These are phyloP conservation scores for Tausonia pullulans DNA, from an alignment of 1,284 basidiomycete genomes.

Conservation along the genomic window DNA sequence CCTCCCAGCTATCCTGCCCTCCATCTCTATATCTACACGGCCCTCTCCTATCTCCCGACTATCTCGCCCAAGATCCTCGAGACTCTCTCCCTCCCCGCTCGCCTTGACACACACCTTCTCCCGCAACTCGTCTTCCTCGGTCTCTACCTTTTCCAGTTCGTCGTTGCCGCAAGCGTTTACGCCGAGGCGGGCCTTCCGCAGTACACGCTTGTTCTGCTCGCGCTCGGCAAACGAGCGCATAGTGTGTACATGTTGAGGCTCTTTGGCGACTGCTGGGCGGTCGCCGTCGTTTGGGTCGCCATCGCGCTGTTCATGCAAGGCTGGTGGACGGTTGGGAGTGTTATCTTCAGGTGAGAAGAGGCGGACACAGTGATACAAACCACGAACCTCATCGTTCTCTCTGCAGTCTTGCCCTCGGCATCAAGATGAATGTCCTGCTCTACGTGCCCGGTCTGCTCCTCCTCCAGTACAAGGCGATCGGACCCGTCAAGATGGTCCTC, in stretches of 20 bases:
- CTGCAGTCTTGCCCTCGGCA: slow-evolving; percentile 66
- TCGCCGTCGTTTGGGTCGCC: slow-evolving; percentile 42
- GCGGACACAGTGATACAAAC: too few relatives aligned
- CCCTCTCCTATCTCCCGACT: slow-evolving; percentile 47
- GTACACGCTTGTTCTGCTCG: slow-evolving; percentile 62
- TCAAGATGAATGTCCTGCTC: slow-evolving; percentile 95
- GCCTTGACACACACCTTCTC: slow-evolving; percentile 49
- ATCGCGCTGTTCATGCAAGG: slow-evolving; percentile 43
- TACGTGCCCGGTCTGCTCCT: slow-evolving; percentile 81
- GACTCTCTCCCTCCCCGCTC: slow-evolving; percentile 34
- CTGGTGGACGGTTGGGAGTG: slow-evolving; percentile 49
- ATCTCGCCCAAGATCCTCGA: slow-evolving; percentile 43
- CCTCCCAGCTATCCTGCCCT: slow-evolving; percentile 77
- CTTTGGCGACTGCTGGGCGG: slow-evolving; percentile 91
- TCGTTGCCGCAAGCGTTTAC: slow-evolving; percentile 59
- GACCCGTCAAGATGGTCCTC: slow-evolving; percentile 47
- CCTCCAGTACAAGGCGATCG: slow-evolving; percentile 60
- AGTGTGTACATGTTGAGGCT: slow-evolving; percentile 85
- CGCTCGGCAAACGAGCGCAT: slow-evolving; percentile 83
- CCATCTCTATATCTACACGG: slow-evolving; percentile 72
- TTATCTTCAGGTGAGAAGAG: slow-evolving; percentile 54
- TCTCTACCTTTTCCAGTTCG: slow-evolving; percentile 58
- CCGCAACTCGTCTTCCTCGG: slow-evolving; percentile 69
- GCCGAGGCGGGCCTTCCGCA: slow-evolving; percentile 56
- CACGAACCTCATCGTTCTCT: neutral